Conservation (phyloP, 1,139 yeast species). For the Lodderomyces pseudojiufengensis region DNA sequence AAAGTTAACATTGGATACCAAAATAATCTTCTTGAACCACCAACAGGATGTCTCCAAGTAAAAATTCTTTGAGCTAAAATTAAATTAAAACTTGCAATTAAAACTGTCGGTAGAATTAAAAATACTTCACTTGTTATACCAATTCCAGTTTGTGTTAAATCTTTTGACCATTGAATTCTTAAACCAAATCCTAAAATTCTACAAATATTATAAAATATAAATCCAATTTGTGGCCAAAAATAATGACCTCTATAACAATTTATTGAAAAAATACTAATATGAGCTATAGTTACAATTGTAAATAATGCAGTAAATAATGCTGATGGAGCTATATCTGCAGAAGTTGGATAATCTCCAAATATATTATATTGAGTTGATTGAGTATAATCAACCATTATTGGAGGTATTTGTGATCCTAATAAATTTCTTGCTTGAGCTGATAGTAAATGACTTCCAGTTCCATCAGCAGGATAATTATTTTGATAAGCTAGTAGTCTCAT, state of each 20-base stretch:
- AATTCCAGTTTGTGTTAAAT: slow-evolving; percentile 39
- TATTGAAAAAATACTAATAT: slow-evolving; percentile 46
- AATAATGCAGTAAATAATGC: slow-evolving; percentile 58
- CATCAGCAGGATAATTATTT: slow-evolving; percentile 45
- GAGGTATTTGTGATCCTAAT: slow-evolving; percentile 32
- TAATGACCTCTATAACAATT: slow-evolving; percentile 60
- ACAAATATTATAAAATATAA: slow-evolving; percentile 50
- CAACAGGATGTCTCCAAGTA: slow-evolving; percentile 80
- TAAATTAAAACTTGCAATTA: slow-evolving; percentile 56
- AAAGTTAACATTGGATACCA: slow-evolving; percentile 51
- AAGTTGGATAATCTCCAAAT: slow-evolving; percentile 67
- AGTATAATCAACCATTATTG: slow-evolving; percentile 30
- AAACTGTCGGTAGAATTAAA: slow-evolving; percentile 52
- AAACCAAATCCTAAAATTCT: slow-evolving; percentile 60
- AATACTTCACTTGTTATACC: slow-evolving; percentile 65
- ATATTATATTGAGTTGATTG: slow-evolving; percentile 44
- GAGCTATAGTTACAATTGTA: slow-evolving; percentile 44
- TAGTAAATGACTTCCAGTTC: slow-evolving; percentile 45
- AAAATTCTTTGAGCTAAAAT: slow-evolving; percentile 73
- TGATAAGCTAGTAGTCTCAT: slow-evolving; percentile 26
- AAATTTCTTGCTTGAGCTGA: slow-evolving; percentile 26
- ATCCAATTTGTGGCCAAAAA: slow-evolving; percentile 55
- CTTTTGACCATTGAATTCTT: slow-evolving; percentile 56
- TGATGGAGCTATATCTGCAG: slow-evolving; percentile 57
- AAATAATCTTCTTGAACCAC: slow-evolving; percentile 56